phyloP scores from a whole-genome alignment of 805 yeast species.

The Saccharomycodes ludwigii region DNA sequence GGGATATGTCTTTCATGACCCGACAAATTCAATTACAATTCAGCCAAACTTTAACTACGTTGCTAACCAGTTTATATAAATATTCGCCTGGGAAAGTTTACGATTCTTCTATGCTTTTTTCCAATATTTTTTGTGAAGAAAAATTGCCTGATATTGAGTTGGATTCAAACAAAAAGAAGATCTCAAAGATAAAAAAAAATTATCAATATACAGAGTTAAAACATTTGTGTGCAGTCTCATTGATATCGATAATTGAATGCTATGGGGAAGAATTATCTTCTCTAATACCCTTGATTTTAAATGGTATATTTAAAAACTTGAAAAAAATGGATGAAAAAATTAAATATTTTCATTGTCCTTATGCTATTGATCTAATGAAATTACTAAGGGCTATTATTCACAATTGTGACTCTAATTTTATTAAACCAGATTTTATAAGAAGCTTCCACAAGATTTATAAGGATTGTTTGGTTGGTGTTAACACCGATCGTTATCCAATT shows the following conservation, averaged over 20 bases:
- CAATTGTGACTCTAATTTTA: constrained; percentile 8
- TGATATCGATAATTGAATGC: constrained; percentile 21
- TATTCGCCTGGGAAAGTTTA: constrained; percentile 15
- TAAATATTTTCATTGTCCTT: constrained; percentile 21
- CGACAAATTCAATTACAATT: constrained; percentile 1
- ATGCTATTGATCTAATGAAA: constrained; percentile 16
- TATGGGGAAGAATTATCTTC: constrained; percentile 25
- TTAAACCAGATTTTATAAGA: constrained; percentile 7
- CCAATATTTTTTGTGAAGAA: constrained; percentile 20
- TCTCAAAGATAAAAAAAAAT: constrained; percentile 15
- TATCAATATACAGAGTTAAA: constrained; percentile 17
- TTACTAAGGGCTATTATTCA: constrained; percentile 14
- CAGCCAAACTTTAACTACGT: constrained; percentile 4
- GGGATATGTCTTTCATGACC: neutral
- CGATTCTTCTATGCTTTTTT: constrained; percentile 18
- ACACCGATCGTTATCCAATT: constrained; percentile 14
- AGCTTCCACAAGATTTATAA: neutral
- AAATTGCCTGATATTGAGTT: constrained; percentile 9
- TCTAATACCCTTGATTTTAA: constrained; percentile 21
- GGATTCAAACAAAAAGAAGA: constrained; percentile 8
- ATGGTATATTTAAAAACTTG: constrained; percentile 21
- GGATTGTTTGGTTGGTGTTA: constrained; percentile 1
- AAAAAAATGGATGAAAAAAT: constrained; percentile 22
- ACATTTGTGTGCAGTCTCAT: constrained; percentile 18
- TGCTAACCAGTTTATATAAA: constrained; percentile 2